These are phyloP conservation scores for Diplocarpon rosae DNA, from an alignment of 2,329 filamentous ascomycete species.

Conservation along the genomic window DNA sequence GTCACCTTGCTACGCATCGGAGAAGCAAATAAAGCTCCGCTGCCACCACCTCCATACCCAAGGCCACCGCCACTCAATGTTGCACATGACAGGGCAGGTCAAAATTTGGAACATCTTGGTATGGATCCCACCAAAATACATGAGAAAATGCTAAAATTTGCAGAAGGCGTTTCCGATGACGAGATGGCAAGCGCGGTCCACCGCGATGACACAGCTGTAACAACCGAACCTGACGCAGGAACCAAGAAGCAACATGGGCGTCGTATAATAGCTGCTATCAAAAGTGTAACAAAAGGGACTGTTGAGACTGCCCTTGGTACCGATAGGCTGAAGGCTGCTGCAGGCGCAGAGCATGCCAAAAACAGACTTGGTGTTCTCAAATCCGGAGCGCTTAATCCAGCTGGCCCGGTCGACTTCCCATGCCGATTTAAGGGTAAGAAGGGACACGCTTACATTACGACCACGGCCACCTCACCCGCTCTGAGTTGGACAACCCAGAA, in stretches of 20 bases:
- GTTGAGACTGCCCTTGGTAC: slow-evolving; percentile 63
- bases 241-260: slow-evolving; percentile 23
- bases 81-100: slow-evolving; percentile 33
- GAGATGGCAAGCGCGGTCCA: slow-evolving; percentile 27
- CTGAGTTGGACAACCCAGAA: slow-evolving; percentile 38
- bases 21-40: slow-evolving; percentile 67
- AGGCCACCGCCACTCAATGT: slow-evolving; percentile 30
- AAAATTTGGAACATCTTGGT: slow-evolving; percentile 41
- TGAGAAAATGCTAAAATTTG: slow-evolving; percentile 7
- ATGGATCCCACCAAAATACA: slow-evolving; percentile 31
- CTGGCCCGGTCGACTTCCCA: slow-evolving; percentile 68
- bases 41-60: slow-evolving; percentile 52
- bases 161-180: slow-evolving; percentile 20
- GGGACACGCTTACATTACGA: slow-evolving; percentile 61
- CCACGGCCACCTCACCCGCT: slow-evolving; percentile 54
- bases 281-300: slow-evolving; percentile 46
- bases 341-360: slow-evolving; percentile 48
- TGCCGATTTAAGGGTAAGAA: slow-evolving; percentile 59
- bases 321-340: slow-evolving; percentile 54
- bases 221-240: slow-evolving; percentile 12
- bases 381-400: slow-evolving; percentile 32
- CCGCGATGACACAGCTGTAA: slow-evolving; percentile 30
- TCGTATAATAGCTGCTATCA: slow-evolving; percentile 48
- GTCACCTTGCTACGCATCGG: slow-evolving; percentile 72
- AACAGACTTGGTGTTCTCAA: slow-evolving; percentile 61